Conservation (phyloP, 2,329 filamentous ascomycete genomes). For the Alternaria arborescens region DNA sequence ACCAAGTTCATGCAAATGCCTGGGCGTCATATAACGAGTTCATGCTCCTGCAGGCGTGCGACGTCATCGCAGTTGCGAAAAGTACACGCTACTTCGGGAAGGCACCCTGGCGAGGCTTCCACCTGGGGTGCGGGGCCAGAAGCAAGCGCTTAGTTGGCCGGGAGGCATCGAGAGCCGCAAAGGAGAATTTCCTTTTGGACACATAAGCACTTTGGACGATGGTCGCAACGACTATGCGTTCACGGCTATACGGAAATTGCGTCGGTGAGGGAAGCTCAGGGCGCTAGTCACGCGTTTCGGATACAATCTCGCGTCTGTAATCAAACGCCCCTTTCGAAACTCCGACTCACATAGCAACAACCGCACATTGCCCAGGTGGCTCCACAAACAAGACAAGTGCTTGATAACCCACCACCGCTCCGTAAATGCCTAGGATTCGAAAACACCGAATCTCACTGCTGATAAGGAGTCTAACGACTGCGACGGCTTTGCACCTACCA, state of each 20-base stretch:
- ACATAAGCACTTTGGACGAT: neutral
- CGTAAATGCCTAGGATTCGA: constrained; percentile 25
- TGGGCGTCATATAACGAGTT: neutral
- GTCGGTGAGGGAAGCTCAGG: constrained; percentile 11
- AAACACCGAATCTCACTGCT: constrained; percentile 23
- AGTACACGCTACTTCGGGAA: constrained; percentile 12
- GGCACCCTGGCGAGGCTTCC: constrained; percentile 12
- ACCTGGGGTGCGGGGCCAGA: constrained; percentile 20
- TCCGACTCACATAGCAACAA: constrained; percentile 33
- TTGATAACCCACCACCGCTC: constrained; percentile 13
- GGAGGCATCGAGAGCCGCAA: neutral
- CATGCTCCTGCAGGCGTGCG: constrained; percentile 3
- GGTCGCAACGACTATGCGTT: constrained; percentile 10
- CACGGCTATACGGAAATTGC: constrained; percentile 17
- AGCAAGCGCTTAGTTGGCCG: constrained; percentile 5
- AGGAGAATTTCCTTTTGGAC: constrained; percentile 13
- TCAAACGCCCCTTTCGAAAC: constrained; percentile 34
- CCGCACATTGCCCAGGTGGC: constrained; percentile 31
- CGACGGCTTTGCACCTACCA: constrained; percentile 18
- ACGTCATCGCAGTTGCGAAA: constrained; percentile 20
- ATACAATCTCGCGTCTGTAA: constrained; percentile 38
- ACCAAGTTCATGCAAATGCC: neutral
- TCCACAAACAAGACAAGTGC: constrained; percentile 17
- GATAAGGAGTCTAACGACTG: constrained; percentile 22
- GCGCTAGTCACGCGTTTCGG: constrained; percentile 37